Base-by-base conservation (phyloP, 2,329 filamentous ascomycete species). In the Talaromyces islandicus region DNA sequence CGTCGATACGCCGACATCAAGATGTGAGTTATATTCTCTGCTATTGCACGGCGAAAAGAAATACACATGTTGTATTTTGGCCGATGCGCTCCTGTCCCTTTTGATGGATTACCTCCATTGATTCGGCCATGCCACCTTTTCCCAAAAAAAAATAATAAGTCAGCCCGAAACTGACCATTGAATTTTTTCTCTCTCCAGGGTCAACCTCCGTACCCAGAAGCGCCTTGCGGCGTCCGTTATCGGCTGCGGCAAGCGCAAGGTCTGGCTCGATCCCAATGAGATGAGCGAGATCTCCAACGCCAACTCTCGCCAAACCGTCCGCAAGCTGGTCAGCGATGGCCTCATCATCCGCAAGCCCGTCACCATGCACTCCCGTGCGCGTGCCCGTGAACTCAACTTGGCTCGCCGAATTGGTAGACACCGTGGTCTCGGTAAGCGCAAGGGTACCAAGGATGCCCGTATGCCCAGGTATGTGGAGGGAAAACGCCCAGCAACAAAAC, bases 281-380 rank as follows among this genome's bases (percentile, higher is more conserved):
- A 88, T 92, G 84, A 94, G 83, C 86, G 94, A 99, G 85, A 99
- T 99, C 85, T 92, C 90, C 85, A 97, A 97, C 83, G 94, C 94
- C 89, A 99, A 99, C 90, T 97, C 93, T 76, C 93, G 94, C 78
- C 93, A 97, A 86, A 97, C 93, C 74, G 89, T 99, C 88, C 93
- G 95, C 86, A 99, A 99, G 87, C 91, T 99, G 82, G 88, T 97
- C 79, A 85, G 90, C 83, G 95, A 99, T 96, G 95, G 94, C 84
- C 91, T 99, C 80, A 99, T 99, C 85, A 99, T 99, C 88, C 91
- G 90, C 86, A 99, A 99, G 89, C 95, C 95, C 78, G 92, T 97
- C 77, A 97, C 93, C 78, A 96, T 97, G 91, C 94, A 99, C 91
- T 97, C 94, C 73, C 91, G 95, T 83, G 88, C 91, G 75, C 91